A percentile compares a stretch with the other conserved stretches of the same genome.
Conservation (phyloP, 2,329 filamentous ascomycete species). For the Alternaria alternata region DNA sequence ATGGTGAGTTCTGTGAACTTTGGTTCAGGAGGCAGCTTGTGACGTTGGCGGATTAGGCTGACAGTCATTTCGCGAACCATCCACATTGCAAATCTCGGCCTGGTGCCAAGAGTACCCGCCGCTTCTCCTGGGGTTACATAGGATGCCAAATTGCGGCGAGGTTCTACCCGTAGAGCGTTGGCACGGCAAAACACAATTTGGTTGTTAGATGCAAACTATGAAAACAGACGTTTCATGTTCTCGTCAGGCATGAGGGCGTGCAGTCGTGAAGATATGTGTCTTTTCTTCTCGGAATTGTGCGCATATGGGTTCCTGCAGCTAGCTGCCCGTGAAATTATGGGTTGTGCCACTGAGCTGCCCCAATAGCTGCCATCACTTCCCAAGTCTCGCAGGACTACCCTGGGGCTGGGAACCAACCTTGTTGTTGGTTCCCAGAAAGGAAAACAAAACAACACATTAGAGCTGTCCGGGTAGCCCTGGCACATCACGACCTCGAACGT, state of each 20-base stretch:
- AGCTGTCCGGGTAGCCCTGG: not conserved
- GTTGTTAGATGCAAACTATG: not conserved
- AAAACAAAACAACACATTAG: slow-evolving; percentile 3
- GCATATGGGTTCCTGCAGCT: not conserved
- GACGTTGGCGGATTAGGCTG: slow-evolving; percentile 17
- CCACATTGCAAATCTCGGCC: slow-evolving; percentile 16
- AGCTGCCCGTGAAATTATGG: not conserved
- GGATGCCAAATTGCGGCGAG: slow-evolving; percentile 2
- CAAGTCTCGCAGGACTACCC: not conserved
- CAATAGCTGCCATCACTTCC: not conserved
- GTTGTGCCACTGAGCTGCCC: not conserved
- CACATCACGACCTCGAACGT: not conserved
- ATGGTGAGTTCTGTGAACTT: not conserved
- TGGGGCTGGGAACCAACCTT: not conserved
- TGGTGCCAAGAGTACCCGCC: slow-evolving; percentile 25
- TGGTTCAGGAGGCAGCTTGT: slow-evolving; percentile 14
- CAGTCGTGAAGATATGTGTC: not conserved
- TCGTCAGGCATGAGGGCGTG: not conserved
- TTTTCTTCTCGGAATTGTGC: not conserved
- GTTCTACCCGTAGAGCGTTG: not conserved
- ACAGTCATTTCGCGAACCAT: slow-evolving; percentile 21
- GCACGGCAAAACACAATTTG: slow-evolving; percentile 5
- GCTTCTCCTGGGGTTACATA: slow-evolving; percentile 10
- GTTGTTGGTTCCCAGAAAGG: not conserved
- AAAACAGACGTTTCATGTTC: not conserved